Evolutionary conservation across 495 filamentous ascomycete species (phyloP).

Genomic region (Clavariopsis aquatica): DNA sequence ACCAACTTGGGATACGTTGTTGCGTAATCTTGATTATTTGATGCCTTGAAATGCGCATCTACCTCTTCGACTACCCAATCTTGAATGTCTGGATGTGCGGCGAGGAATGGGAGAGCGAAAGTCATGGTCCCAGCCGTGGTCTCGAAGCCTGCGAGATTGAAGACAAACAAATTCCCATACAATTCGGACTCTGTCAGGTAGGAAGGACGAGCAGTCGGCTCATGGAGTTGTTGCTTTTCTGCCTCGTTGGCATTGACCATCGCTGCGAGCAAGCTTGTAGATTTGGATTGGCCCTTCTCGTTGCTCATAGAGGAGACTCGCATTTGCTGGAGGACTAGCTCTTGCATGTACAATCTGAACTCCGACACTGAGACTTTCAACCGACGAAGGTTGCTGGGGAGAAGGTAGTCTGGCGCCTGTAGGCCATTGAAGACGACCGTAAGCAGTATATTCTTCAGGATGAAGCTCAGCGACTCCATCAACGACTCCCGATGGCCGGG

Average conservation of each 20-base stretch:
- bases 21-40: slow-evolving; percentile 4
- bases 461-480: slow-evolving; percentile 13
- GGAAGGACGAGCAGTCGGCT: neutral
- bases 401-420: slow-evolving; percentile 11
- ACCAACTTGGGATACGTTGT: slow-evolving; percentile 10
- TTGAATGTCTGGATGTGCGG: slow-evolving; percentile 27
- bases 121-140: slow-evolving; percentile 29
- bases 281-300: neutral
- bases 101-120: slow-evolving; percentile 18
- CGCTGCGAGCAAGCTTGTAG: slow-evolving; percentile 9
- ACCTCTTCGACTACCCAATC: slow-evolving; percentile 35
- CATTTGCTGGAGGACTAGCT: slow-evolving; percentile 4
- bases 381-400: slow-evolving; percentile 2
- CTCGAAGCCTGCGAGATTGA: slow-evolving; percentile 34
- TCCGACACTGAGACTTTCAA: slow-evolving; percentile 10
- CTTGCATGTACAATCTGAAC: slow-evolving; percentile 22
- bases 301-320: neutral
- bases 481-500: slow-evolving; percentile 9
- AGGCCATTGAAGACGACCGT: slow-evolving; percentile 13
- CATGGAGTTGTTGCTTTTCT: slow-evolving; percentile 11
- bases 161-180: slow-evolving; percentile 33
- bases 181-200: slow-evolving; percentile 23
- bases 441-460: slow-evolving; percentile 10
- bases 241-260: slow-evolving; percentile 18
- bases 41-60: neutral